Conservation (phyloP, 768 basidiomycete species). For the Kwoniella europaea region DNA sequence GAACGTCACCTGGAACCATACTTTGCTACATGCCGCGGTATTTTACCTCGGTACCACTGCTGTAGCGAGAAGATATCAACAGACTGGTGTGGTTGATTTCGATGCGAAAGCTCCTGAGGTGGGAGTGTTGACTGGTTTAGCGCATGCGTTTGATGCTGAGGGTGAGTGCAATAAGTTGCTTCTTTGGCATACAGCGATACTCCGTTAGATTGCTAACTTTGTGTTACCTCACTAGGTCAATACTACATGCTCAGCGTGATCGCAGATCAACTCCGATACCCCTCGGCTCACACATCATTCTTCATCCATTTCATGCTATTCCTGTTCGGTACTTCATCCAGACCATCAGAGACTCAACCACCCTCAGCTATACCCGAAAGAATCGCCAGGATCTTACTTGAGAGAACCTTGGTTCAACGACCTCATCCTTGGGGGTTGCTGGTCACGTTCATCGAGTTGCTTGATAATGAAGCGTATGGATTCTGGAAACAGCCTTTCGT, state of each 20-base stretch:
- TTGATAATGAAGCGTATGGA: conserved; percentile 67
- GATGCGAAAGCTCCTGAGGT: conserved; percentile 82
- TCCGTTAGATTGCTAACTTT: not conserved
- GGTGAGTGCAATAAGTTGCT: conserved; percentile 63
- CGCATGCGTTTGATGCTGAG: conserved; percentile 84
- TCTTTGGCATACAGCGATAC: no score
- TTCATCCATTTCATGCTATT: conserved; percentile 89
- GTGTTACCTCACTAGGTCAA: conserved; percentile 69
- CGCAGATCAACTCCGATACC: conserved; percentile 93
- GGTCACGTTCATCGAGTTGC: conserved; percentile 89
- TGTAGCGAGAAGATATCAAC: conserved; percentile 83
- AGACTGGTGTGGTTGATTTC: conserved; percentile 81
- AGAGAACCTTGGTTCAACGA: conserved; percentile 89
- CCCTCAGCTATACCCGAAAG: conserved; percentile 66
- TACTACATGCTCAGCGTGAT: conserved; percentile 92
- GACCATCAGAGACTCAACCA: conserved; percentile 22
- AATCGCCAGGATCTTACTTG: conserved; percentile 72
- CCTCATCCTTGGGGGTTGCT: conserved; percentile 97
- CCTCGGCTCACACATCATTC: conserved; percentile 98
- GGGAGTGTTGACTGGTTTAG: conserved; percentile 78
- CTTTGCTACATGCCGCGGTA: conserved; percentile 89
- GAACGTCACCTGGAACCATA: conserved; percentile 76
- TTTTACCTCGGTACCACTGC: conserved; percentile 96
- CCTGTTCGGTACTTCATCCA: conserved; percentile 66
- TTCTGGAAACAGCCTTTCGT: conserved; percentile 58